Evolutionary conservation across 78 protist genomes (phyloP).

Genomic region (Mantamonas sphyraenae): DNA sequence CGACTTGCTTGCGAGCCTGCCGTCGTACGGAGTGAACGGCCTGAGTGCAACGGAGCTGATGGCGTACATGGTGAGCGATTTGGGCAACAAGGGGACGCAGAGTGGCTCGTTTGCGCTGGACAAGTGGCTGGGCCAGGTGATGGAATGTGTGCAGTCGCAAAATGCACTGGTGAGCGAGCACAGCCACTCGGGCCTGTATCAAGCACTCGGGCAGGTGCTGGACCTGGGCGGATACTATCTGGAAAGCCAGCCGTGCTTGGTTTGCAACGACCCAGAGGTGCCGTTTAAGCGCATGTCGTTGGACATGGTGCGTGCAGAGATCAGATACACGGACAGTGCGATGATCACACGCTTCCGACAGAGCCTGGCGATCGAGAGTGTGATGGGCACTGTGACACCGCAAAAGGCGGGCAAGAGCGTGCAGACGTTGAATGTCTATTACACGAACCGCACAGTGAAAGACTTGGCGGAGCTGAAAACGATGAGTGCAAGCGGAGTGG

Average conservation of each 20-base stretch:
- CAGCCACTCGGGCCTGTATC: conserved; percentile 60
- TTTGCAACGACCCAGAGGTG: conserved; percentile 46
- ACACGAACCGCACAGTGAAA: conserved; percentile 33
- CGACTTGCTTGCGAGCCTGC: too few species aligned
- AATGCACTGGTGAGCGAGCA: conserved; percentile 29
- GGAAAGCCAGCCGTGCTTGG: conserved; percentile 60
- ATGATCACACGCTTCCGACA: not conserved
- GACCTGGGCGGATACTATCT: conserved; percentile 65
- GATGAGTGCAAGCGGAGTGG: conserved; percentile 15
- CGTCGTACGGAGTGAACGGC: too few species aligned
- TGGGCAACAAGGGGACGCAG: too few species aligned
- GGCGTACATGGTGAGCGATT: too few species aligned
- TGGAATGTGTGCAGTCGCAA: too few species aligned
- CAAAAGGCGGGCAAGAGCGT: conserved; percentile 46
- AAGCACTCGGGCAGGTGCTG: conserved; percentile 17
- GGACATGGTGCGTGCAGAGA: conserved; percentile 45
- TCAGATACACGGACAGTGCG: conserved; percentile 46
- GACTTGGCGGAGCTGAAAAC: conserved; percentile 57
- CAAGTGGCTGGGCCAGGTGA: too few species aligned
- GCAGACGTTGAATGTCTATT: conserved; percentile 45
- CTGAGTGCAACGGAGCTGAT: too few species aligned
- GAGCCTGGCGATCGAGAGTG: conserved; percentile 25
- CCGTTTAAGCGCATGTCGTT: conserved; percentile 29
- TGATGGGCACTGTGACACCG: too few species aligned
- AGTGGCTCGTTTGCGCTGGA: too few species aligned